A percentile compares a stretch with the other conserved stretches of the same genome.
phyloP scores from a whole-genome alignment of 768 basidiomycete species.

The Boletus tomentosulus region DNA sequence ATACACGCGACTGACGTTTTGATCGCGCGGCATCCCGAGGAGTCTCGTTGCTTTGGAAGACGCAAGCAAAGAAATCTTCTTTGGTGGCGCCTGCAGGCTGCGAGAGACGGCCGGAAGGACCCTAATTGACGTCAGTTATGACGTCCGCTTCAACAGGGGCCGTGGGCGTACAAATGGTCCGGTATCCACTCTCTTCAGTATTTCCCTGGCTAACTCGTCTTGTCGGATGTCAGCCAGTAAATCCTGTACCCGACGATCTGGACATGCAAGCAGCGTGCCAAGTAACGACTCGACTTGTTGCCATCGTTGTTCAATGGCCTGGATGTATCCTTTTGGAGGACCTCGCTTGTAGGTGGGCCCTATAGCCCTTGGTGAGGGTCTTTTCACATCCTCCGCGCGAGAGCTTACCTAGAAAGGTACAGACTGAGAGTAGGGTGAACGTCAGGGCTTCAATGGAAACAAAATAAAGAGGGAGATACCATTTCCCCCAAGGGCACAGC shows the following conservation, averaged over 20 bases:
- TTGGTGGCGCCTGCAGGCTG: constrained; percentile 63
- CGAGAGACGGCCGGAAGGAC: constrained; percentile 60
- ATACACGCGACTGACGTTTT: constrained; percentile 69
- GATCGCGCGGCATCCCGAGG: constrained; percentile 56
- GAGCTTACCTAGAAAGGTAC: constrained; percentile 58
- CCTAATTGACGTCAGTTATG: constrained; percentile 38
- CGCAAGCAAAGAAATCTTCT: constrained; percentile 75
- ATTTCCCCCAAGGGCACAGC: constrained; percentile 54
- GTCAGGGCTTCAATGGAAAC: constrained; percentile 8
- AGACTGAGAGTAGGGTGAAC: constrained; percentile 38
- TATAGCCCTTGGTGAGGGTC: constrained; percentile 23
- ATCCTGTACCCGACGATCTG: constrained; percentile 58
- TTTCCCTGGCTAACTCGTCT: constrained; percentile 74
- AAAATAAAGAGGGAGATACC: constrained; percentile 32
- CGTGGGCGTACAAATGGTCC: constrained; percentile 65
- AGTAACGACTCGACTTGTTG: constrained; percentile 91
- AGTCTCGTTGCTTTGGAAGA: constrained; percentile 55
- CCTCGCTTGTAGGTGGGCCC: constrained; percentile 81
- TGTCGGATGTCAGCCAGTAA: constrained; percentile 60
- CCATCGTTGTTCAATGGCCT: constrained; percentile 88
- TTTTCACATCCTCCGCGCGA: background rate
- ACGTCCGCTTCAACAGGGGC: background rate
- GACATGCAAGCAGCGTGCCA: constrained; percentile 72
- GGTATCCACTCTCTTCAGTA: constrained; percentile 69
- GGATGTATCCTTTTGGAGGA: constrained; percentile 87